Evolutionary conservation across 768 basidiomycete genomes (phyloP), one percentile per base, ranked within the genome.

Genomic region (Mycena rosella): DNA sequence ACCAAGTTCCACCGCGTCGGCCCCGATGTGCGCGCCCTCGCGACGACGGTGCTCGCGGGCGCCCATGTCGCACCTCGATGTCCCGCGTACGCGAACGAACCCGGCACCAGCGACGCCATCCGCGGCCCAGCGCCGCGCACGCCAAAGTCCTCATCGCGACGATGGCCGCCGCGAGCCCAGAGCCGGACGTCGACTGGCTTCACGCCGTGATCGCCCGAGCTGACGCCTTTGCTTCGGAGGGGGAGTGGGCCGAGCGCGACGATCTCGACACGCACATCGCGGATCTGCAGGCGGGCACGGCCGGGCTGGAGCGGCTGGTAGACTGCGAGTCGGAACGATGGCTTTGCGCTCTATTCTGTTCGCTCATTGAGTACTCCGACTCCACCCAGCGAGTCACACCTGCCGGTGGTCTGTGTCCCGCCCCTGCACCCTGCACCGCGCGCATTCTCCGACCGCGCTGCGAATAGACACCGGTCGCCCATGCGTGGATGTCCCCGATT

Each of bases 11-110:
- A 49, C 48, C 5, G 26, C 26, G 26, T 49, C 48, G 27, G 14
- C 15, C 48, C 48, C 48, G 24, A 49, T 13, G 48, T 49, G 29
- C 48, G 27, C 48, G 48, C 48, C 48, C 27, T 49, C 26, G 48
- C 48, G 26, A 49, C 18, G 48, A 49, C 27, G 48, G 48, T 49
- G 48, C 48, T 49, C 48, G 48, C 27, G 48, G 14, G 27, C 48
- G 48, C 26, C 24, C 29, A 17, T 49, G 48, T 49, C 48, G 48
- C 26, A 29, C 8, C 38, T 38, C 15, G 38, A 38, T 9, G 38
- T 9, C 38, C 38, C 38, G 38, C 48, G 48, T 26, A 27, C 26
- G 48, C 9, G 48, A 49, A 29, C 48, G 15, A 49, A 18, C 26
- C 48, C 48, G 48, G 27, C 48, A 49, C 22, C 26, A 29, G 22